Evolutionary conservation across 331 rosid species (phyloP).

Genomic region (Acacia concinna): DNA sequence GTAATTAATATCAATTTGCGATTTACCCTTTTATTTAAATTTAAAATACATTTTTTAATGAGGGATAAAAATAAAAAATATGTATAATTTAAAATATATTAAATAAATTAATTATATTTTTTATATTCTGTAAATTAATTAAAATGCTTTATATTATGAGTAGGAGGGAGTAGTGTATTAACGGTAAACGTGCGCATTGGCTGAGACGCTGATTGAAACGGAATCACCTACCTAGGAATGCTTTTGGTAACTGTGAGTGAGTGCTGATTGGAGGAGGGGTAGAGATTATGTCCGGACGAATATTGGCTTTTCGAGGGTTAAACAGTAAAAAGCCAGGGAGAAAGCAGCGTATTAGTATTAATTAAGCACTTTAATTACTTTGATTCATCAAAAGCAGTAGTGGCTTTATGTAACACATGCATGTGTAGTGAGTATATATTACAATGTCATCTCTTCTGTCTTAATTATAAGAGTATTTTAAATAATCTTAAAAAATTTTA

Average conservation of each 20-base stretch:
- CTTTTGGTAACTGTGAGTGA: slow-evolving; percentile 3
- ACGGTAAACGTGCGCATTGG: neutral
- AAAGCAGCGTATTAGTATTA: slow-evolving; percentile 13
- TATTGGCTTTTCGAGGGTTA: slow-evolving; percentile 12
- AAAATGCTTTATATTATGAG: too few species aligned
- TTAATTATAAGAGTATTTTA: too few species aligned
- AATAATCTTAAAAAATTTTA: too few species aligned
- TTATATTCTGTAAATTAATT: too few species aligned
- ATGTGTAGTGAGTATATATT: neutral
- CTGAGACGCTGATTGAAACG: neutral
- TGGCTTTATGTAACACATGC: neutral
- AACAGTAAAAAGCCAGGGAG: neutral
- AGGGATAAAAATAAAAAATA: too few species aligned
- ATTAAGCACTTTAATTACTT: neutral
- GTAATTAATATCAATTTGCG: too few species aligned
- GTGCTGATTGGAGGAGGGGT: slow-evolving; percentile 38
- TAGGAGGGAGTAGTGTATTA: too few species aligned
- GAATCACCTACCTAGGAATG: neutral
- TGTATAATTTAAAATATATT: too few species aligned
- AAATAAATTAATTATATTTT: too few species aligned
- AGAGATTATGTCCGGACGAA: slow-evolving; percentile 10
- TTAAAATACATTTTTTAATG: too few species aligned
- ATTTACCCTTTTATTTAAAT: too few species aligned
- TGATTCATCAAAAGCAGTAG: slow-evolving; percentile 2
- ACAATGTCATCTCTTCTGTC: too few species aligned